Percentiles rank a stretch among this genome's conserved stretches.
phyloP scores from a whole-genome alignment of 257 asterid genomes.

The Solanum pinnatisectum region DNA sequence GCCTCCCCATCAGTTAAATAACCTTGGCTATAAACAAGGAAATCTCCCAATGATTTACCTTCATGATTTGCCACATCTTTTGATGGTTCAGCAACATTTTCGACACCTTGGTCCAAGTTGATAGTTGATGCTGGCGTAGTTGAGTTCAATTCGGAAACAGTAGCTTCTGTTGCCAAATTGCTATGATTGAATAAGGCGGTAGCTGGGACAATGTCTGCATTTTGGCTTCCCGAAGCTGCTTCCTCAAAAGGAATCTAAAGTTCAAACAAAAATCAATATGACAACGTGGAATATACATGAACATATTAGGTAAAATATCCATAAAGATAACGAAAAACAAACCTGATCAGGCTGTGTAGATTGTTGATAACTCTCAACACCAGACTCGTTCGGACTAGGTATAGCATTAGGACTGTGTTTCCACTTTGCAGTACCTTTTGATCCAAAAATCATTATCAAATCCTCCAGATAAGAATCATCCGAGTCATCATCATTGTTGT shows the following conservation, averaged over 20 bases:
- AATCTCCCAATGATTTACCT: constrained; percentile 1
- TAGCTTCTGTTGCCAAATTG: constrained; percentile 31
- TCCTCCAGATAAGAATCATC: constrained; percentile 12
- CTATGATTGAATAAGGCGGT: constrained; percentile 20
- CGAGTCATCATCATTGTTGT: not conserved
- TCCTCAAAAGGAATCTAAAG: constrained; percentile 33
- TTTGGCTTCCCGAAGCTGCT: constrained; percentile 11
- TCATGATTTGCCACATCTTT: not conserved
- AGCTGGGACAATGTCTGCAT: constrained; percentile 13
- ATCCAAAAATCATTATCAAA: constrained; percentile 7
- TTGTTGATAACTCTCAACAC: constrained; percentile 28
- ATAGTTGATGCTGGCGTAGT: constrained; percentile 2
- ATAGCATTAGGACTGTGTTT: constrained; percentile 2
- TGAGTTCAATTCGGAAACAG: constrained; percentile 42
- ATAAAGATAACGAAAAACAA: not conserved
- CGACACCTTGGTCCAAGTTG: not conserved
- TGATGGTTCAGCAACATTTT: not conserved
- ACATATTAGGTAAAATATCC: not conserved
- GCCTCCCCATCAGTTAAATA: constrained; percentile 50
- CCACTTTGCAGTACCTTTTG: not conserved
- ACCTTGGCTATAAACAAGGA: constrained; percentile 12
- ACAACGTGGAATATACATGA: not conserved
- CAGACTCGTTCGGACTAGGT: constrained; percentile 29
- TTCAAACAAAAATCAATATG: not conserved
- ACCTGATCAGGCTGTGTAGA: constrained; percentile 46